Base-by-base conservation (phyloP, 768 basidiomycete genomes). In the Pisolithus microcarpus region DNA sequence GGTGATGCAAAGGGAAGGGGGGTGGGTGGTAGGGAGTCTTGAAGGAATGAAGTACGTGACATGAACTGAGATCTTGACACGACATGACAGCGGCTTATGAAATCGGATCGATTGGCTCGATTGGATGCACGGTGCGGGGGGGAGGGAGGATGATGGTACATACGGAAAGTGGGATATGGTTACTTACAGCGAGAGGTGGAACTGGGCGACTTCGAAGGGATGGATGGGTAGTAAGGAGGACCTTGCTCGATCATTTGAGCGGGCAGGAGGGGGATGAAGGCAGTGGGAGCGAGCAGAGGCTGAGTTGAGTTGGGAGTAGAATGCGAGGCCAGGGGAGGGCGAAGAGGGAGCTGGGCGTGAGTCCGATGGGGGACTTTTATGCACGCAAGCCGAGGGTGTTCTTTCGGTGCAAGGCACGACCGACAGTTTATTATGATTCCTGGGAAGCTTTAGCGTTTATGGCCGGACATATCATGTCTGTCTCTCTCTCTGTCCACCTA, bases 181-280 rank as follows among this genome's bases (percentile, higher is more conserved):
- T 26, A 75, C 76, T 69, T 64, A 79, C 80, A 83, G 74, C 9
- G 79, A 70, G 67, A 76, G 78, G 52, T 83, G 78, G 51, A 83
- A 75, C 63, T 83, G 81, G 38, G 77, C 76, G 52, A 82, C 73
- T 77, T 78, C 78, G 72, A 81, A 84, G 55, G 71, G 68, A 59
- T 77, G 77, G 67, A 77, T 72, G 65, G 70, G 66, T 58, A 66
- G 66, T 56, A 61, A 58, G 26, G 67, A 59, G 15, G 70, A 56
- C 68, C 69, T 61, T 77, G 75, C 67, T 80, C 78, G 68, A 84
- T 82, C 84, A 86, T 86, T 61, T 55, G 64, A 51, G 53, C 37
- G 48, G 37, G 38, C 9, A 37, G 40, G 42, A 38, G 43, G n/a
- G 51, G 49, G 9, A 43, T 46, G 28, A 42, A 47, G 48, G 46